These are phyloP conservation scores for Dendrobium catenatum DNA, from an alignment of 106 monocot genomes.

Conservation along the genomic window DNA sequence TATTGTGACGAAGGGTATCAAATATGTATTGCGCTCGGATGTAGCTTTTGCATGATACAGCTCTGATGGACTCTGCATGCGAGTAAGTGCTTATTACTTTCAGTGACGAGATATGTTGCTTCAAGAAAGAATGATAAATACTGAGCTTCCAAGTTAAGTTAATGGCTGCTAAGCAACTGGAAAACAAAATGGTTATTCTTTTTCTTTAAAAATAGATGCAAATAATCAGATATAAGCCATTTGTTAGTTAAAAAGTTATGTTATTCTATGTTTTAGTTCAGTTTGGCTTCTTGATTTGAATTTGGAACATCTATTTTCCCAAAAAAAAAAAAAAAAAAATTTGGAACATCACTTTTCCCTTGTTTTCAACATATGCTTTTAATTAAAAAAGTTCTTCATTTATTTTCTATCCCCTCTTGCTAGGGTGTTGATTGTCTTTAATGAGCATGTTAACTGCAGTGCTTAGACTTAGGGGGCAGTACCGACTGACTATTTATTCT, in stretches of 20 bases:
- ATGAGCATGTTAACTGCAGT: too few species aligned
- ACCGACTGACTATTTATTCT: too few species aligned
- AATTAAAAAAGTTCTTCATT: background rate
- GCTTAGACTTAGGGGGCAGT: too few species aligned
- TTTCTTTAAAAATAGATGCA: background rate
- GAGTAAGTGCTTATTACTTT: background rate
- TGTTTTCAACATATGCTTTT: background rate
- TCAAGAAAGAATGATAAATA: background rate
- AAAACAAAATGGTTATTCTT: background rate
- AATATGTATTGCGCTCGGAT: constrained; percentile 86
- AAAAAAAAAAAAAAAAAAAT: background rate
- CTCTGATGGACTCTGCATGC: background rate
- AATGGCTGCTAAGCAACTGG: background rate
- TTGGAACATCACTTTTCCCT: background rate
- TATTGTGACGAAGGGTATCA: constrained; percentile 57
- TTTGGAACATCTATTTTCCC: background rate
- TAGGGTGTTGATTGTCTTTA: background rate
- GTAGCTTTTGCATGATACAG: constrained; percentile 56
- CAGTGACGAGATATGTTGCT: background rate
- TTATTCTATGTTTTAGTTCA: background rate
- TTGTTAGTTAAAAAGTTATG: background rate
- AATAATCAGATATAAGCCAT: background rate
- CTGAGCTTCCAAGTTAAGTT: background rate
- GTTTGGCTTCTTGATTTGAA: background rate
- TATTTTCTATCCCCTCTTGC: background rate